phyloP scores from a whole-genome alignment of 495 filamentous ascomycete genomes.

The Rostrohypoxylon terebratum region DNA sequence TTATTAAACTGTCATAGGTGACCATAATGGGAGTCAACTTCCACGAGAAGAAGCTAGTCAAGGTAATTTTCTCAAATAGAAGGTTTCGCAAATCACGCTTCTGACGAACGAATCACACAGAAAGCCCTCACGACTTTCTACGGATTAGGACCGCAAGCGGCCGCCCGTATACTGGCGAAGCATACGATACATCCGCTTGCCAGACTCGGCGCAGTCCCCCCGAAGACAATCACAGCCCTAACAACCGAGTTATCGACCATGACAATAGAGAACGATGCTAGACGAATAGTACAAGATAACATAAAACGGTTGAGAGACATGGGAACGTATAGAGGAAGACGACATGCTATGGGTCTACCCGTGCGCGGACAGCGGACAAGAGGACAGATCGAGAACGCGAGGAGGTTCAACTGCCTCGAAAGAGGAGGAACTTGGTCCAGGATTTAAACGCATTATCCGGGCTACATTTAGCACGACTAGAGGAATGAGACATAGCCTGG shows the following conservation, averaged over 20 bases:
- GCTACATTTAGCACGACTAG: background rate
- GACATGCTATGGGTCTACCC: constrained; percentile 90
- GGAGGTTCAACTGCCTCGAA: constrained; percentile 83
- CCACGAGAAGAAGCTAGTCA: constrained; percentile 81
- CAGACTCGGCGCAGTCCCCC: constrained; percentile 74
- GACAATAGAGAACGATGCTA: constrained; percentile 93
- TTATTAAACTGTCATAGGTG: constrained; percentile 64
- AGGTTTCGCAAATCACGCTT: background rate
- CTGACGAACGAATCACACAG: constrained; percentile 57
- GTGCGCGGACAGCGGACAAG: constrained; percentile 89
- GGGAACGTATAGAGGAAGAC: constrained; percentile 86
- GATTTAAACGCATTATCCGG: constrained; percentile 10
- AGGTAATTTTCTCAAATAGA: constrained; percentile 61
- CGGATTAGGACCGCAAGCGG: constrained; percentile 79
- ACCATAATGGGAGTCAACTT: constrained; percentile 89
- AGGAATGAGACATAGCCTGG: background rate
- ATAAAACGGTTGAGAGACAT: constrained; percentile 90
- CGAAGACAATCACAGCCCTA: constrained; percentile 79
- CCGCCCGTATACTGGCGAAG: constrained; percentile 82
- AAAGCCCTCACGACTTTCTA: constrained; percentile 90
- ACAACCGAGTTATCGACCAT: constrained; percentile 87
- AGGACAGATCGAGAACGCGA: constrained; percentile 81
- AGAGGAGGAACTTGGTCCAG: constrained; percentile 63
- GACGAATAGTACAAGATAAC: constrained; percentile 80
- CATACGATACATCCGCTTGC: constrained; percentile 86